Conservation (phyloP, 208 protist species). For the Trypanosoma brucei region DNA sequence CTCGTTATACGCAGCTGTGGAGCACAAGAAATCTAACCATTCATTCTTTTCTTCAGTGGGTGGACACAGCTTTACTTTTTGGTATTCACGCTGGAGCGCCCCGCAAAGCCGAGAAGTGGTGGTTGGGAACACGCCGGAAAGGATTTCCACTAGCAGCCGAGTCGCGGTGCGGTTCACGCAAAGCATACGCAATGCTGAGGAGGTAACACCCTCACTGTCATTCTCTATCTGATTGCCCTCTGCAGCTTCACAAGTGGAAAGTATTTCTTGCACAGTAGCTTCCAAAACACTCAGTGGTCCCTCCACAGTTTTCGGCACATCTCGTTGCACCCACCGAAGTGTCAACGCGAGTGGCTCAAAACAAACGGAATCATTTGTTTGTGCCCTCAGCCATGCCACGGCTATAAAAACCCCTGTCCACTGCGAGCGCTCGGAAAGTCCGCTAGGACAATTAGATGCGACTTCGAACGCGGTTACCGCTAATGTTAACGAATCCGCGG, state of each 20-base stretch:
- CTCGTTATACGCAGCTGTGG: constrained; percentile 15
- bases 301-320: neutral
- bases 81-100: neutral
- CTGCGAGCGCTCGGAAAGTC: neutral
- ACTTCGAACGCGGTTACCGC: constrained; percentile 13
- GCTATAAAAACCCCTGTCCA: constrained; percentile 11
- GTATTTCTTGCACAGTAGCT: constrained; percentile 4
- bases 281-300: constrained; percentile 9
- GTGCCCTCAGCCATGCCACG: constrained; percentile 5
- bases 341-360: constrained; percentile 1
- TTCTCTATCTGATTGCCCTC: no score
- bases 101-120: constrained; percentile 10
- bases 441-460: constrained; percentile 2
- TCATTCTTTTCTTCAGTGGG: neutral
- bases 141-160: constrained; percentile 13
- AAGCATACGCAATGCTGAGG: neutral
- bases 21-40: constrained; percentile 17
- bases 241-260: neutral
- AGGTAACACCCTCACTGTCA: no score
- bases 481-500: constrained; percentile 3
- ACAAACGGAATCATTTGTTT: neutral
- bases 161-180: neutral
- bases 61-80: neutral
- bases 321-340: constrained; percentile 12
- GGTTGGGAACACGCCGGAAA: constrained; percentile 14